Evolutionary conservation across 1,139 yeast species (phyloP), one percentile per base, ranked within the genome.

Genomic region (Geotrichum histeridarum): DNA sequence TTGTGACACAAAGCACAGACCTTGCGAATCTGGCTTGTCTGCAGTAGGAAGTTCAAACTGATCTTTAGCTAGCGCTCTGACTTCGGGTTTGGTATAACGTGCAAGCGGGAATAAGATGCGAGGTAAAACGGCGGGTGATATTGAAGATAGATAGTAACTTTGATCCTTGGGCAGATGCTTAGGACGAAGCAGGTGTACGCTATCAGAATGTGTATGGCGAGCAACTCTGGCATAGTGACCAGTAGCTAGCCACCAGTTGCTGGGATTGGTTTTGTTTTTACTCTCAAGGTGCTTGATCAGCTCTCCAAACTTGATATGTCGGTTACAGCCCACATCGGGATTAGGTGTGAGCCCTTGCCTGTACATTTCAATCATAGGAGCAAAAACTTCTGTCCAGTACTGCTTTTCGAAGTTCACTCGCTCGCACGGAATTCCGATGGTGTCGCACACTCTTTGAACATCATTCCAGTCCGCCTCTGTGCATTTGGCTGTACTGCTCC

Each of bases 291-390:
- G 77, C 15, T 82, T 79, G 7, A 82, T 69, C 69, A 93, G 75
- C 54, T 76, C 78, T 1, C 99, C 99, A 72, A 93, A 93, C 67
- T 93, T 93, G 63, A 93, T 86, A 64, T 81, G 79, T 57, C 80
- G 77, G 67, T 93, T 93, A 68, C 99, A 93, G 32, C 84, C 82
- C 27, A 91, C 83, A 67, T 93, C 99, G 0, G 99, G 99, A 62
- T 94, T 94, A 0, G 99, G 99, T 0, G 99, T 93, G 41, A 77
- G 64, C 0, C 99, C 99, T 11, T 60, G 65, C 48, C 76, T 72
- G 66, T 91, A 93, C 65, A 76, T 76, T 4, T 79, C 80, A 42
- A 93, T 72, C 97, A 93, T 93, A 0, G 99, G 99, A 63, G 81
- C 84, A 68, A 93, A 93, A 3, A 93, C 99, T 53, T 86, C 85